These are phyloP conservation scores for Metarhizium humberi DNA, from an alignment of 2,329 filamentous ascomycete species.

Conservation along the genomic window DNA sequence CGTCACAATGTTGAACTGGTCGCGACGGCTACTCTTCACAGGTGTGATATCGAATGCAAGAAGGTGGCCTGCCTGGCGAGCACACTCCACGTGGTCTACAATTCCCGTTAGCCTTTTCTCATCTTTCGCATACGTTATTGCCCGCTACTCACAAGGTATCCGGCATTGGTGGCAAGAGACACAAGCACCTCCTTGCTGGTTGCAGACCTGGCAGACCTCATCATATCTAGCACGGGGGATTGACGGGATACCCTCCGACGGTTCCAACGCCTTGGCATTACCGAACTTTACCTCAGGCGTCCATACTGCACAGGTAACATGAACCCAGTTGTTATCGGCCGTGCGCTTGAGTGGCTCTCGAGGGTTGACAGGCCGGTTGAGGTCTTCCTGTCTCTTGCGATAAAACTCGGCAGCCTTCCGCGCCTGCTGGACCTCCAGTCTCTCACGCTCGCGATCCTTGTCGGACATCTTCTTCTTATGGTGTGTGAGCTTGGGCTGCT, in stretches of 20 bases:
- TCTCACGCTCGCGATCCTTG: slow-evolving; percentile 82
- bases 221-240: slow-evolving; percentile 67
- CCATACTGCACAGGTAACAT: slow-evolving; percentile 88
- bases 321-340: slow-evolving; percentile 96
- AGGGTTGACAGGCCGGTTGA: slow-evolving; percentile 73
- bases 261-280: slow-evolving; percentile 69
- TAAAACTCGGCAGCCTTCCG: slow-evolving; percentile 74
- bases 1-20: slow-evolving; percentile 70
- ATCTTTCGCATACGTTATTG: not conserved
- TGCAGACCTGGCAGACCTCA: slow-evolving; percentile 77
- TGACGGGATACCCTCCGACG: slow-evolving; percentile 81
- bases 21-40: slow-evolving; percentile 79
- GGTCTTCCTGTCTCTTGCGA: slow-evolving; percentile 70
- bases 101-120: slow-evolving; percentile 6
- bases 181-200: slow-evolving; percentile 65
- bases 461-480: slow-evolving; percentile 83
- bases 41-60: slow-evolving; percentile 87
- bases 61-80: slow-evolving; percentile 69
- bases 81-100: slow-evolving; percentile 70
- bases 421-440: slow-evolving; percentile 74
- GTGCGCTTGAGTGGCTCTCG: slow-evolving; percentile 90
- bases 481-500: slow-evolving; percentile 44
- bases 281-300: slow-evolving; percentile 90
- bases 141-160: slow-evolving; percentile 32
- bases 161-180: slow-evolving; percentile 72